Conservation (phyloP, 768 basidiomycete species). For the Candolleomyces eurysporus region DNA sequence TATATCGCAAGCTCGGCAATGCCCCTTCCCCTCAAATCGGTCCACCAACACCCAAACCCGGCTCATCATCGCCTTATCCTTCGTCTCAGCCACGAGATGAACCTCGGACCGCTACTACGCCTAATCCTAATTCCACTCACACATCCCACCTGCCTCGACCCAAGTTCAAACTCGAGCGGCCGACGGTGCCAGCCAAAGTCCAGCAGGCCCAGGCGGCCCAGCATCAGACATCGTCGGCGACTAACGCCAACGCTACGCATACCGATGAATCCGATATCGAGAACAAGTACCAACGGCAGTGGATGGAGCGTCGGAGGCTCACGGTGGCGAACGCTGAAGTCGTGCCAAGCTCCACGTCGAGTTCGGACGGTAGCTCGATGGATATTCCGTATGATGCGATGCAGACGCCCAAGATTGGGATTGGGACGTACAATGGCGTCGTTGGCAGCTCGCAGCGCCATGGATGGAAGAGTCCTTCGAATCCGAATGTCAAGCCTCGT, state of each 20-base stretch:
- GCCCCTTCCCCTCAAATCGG: neutral
- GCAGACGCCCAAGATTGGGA: neutral
- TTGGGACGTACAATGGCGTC: neutral
- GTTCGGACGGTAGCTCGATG: constrained; percentile 17
- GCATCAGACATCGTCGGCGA: constrained; percentile 7
- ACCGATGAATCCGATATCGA: constrained; percentile 49
- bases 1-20: constrained; percentile 3
- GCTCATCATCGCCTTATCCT: neutral
- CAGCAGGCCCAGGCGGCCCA: neutral
- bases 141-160: constrained; percentile 2
- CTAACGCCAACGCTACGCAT: constrained; percentile 26
- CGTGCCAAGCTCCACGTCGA: constrained; percentile 40
- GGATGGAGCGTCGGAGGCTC: constrained; percentile 37
- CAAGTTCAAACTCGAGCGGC: neutral
- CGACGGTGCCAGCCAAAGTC: neutral
- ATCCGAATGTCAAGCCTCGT: neutral
- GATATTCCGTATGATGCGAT: neutral
- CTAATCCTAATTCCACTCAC: neutral
- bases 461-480: neutral
- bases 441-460: too few species aligned
- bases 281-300: constrained; percentile 35
- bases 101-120: neutral
- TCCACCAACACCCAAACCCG: neutral
- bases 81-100: neutral
- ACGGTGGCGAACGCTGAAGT: constrained; percentile 45